Evolutionary conservation across 192 early-diverging fungal genomes (phyloP), one percentile per base, ranked within the genome.

Genomic region (Coemansia sp.): DNA sequence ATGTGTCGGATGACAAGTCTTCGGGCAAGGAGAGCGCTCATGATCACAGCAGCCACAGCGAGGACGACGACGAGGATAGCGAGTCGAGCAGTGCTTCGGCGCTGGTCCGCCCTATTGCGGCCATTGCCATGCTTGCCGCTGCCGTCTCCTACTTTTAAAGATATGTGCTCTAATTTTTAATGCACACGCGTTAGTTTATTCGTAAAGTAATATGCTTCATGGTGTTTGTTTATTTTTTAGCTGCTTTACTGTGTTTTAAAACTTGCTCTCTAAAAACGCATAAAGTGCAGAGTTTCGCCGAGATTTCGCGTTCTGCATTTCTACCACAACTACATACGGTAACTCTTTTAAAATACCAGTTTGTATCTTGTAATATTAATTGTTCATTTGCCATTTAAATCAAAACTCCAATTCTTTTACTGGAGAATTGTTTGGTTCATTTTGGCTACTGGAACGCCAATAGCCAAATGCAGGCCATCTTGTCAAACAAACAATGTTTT

Each of bases 71-170:
- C 21, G 51, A 53, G 4, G 51, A 53, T 22, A 22, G 22, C 51
- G 51, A 53, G 26, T 8, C 51, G 12, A 53, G 51, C 51, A 25
- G 51, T 53, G 51, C 51, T 14, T 53, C 51, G 40, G 40, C 40
- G 4, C 17, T 53, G 5, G 20, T 15, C 4, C 25, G 51, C 15
- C 51, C 51, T 26, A 22, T 22, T 26, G 51, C 51, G 2, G 51
- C 51, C 25, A 53, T 53, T 23, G 51, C 51, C 51, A 31, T 53
- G 51, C 5, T 53, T 22, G 51, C 51, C 15, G 51, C 51, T 23
- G 51, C 26, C 51, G 51, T 23, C 12, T 53, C 51, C 51, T 53
- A 22, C 51, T 53, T 53, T 23, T 53, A 53, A 53, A 26, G 40
- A 6, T 22, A 6, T 23, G 9, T 53, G n/a, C 23, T 53, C 51